Evolutionary conservation across 225 moss, liverwort and hornwort species (phyloP).

Genomic region (Pseudoscleropodium purum): DNA sequence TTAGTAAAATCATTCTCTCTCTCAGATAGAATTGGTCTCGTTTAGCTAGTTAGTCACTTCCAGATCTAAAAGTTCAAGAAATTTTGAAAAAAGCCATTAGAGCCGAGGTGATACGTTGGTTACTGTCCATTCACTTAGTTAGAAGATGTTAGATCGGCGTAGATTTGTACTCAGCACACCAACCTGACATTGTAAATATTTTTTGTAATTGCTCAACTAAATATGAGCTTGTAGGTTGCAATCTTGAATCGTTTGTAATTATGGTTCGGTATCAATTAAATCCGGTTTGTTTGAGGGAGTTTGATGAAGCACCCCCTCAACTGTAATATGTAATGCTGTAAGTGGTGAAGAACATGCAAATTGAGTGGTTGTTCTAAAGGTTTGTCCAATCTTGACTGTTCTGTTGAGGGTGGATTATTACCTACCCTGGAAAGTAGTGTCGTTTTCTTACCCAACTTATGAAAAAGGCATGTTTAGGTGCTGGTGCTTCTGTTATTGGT

Average conservation of each 20-base stretch:
- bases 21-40: not conserved
- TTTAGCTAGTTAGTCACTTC: not conserved
- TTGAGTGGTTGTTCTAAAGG: not conserved
- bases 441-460: not conserved
- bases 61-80: not conserved
- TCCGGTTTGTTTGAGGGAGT: not conserved
- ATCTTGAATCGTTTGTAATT: not conserved
- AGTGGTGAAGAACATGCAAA: not conserved
- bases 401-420: not conserved
- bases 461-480: not conserved
- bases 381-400: not conserved
- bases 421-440: not conserved
- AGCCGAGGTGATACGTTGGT: not conserved
- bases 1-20: not conserved
- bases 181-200: constrained; percentile 6
- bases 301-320: not conserved
- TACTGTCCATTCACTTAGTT: not conserved
- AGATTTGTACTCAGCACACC: not conserved
- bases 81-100: not conserved
- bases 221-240: not conserved
- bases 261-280: not conserved
- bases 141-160: not conserved
- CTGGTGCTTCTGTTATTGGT: not conserved
- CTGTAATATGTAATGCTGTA: not conserved
- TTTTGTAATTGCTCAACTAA: not conserved